These are phyloP conservation scores for Erucastrum elatum DNA, from an alignment of 345 rosid genomes.

Conservation along the genomic window DNA sequence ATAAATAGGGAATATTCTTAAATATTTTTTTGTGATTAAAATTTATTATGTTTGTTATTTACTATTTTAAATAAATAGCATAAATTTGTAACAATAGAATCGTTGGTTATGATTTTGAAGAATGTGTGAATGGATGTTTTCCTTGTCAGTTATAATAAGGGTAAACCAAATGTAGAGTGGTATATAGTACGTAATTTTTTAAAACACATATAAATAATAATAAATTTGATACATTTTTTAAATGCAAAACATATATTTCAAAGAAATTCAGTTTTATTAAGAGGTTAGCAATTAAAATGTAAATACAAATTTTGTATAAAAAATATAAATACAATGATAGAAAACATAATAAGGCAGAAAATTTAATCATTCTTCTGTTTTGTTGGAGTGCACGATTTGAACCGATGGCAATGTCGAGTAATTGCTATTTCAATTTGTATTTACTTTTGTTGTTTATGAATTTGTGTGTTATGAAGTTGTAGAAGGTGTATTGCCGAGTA, in stretches of 20 bases:
- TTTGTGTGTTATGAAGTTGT: too few relatives aligned
- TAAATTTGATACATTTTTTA: neutral
- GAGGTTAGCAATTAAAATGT: neutral
- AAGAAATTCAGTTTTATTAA: neutral
- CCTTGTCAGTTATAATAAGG: neutral
- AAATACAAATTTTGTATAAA: neutral
- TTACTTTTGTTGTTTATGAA: too few relatives aligned
- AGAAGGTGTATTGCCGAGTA: too few relatives aligned
- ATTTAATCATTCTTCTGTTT: too few relatives aligned
- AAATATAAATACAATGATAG: too few relatives aligned
- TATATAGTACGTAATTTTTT: neutral
- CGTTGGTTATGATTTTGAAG: neutral
- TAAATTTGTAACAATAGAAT: neutral
- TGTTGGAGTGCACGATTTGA: too few relatives aligned
- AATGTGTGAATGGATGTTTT: neutral
- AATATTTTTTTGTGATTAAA: neutral
- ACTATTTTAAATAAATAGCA: neutral
- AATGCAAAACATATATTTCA: neutral
- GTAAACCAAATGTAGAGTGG: neutral
- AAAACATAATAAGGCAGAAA: too few relatives aligned
- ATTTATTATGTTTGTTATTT: neutral
- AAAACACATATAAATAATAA: neutral
- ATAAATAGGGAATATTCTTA: neutral
- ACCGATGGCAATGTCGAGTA: too few relatives aligned
- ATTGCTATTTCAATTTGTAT: too few relatives aligned